A percentile compares a stretch with the other conserved stretches of the same genome.
Conservation (phyloP, 176 grass and related monocot genomes). For the Aegilops tauschii region DNA sequence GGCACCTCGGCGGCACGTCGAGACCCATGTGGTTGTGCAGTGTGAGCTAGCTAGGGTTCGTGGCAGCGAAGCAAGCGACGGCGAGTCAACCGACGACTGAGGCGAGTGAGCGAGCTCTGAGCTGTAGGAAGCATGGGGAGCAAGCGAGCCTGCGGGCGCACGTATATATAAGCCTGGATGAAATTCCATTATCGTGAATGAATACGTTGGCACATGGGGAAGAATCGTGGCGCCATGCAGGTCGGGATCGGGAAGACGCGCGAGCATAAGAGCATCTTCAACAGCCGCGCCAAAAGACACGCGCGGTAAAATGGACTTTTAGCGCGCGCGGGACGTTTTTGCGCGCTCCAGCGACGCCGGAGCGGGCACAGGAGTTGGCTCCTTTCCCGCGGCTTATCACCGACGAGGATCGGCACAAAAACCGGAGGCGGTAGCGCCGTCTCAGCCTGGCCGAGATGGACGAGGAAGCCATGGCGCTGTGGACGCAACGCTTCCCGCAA, state of each 20-base stretch:
- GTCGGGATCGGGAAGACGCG: slow-evolving; percentile 7
- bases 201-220: slow-evolving; percentile 27
- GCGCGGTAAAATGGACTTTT: no score
- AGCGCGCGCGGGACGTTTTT: no score
- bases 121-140: slow-evolving; percentile 32
- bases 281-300: no score
- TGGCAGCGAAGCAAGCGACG: background rate
- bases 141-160: background rate
- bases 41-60: background rate
- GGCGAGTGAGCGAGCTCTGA: background rate
- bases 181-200: slow-evolving; percentile 14
- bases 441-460: no score
- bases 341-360: no score
- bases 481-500: no score
- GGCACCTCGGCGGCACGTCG: slow-evolving; percentile 21
- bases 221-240: slow-evolving; percentile 23
- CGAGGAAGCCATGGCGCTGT: no score
- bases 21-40: slow-evolving; percentile 32
- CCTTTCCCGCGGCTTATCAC: no score
- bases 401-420: no score
- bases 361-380: no score
- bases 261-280: background rate
- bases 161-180: slow-evolving; percentile 25
- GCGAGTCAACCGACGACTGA: background rate
- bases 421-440: no score